Evolutionary conservation across 192 early-diverging fungal genomes (phyloP).

Genomic region (Backusella morwellensis): DNA sequence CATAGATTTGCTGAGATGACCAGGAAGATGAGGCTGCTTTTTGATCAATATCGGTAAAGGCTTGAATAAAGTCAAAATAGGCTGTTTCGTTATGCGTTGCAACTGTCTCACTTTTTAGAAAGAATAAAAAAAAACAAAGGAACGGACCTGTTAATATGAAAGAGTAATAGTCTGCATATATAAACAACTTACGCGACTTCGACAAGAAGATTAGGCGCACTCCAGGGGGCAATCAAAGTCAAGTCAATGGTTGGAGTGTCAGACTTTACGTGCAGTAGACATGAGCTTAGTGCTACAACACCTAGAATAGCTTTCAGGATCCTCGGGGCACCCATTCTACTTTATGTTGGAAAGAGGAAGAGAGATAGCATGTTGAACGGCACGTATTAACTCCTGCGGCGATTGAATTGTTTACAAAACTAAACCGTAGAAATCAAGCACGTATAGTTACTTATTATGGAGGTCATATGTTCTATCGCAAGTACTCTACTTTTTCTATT

Average conservation of each 20-base stretch:
- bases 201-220: conserved; percentile 64
- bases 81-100: conserved; percentile 60
- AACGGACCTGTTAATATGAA: too few species aligned
- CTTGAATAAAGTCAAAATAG: conserved; percentile 61
- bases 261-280: not conserved
- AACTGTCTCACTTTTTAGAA: conserved; percentile 57
- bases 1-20: conserved; percentile 49
- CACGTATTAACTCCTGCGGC: not conserved
- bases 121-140: not conserved
- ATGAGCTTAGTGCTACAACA: not conserved
- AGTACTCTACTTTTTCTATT: too few species aligned
- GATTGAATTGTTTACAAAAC: not conserved
- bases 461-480: too few species aligned
- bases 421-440: not conserved
- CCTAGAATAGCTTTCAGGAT: conserved; percentile 15
- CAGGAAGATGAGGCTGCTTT: not conserved
- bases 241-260: conserved; percentile 49
- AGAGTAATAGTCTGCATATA: too few species aligned
- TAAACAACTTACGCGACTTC: conserved; percentile 68
- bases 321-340: not conserved
- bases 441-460: too few species aligned
- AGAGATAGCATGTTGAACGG: not conserved
- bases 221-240: conserved; percentile 55
- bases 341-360: not conserved
- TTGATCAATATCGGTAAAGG: conserved; percentile 43